Percentiles rank a stretch among this genome's conserved stretches.
These are phyloP conservation scores for Aspergillus awamori DNA, from an alignment of 2,329 filamentous ascomycete genomes.

Conservation along the genomic window DNA sequence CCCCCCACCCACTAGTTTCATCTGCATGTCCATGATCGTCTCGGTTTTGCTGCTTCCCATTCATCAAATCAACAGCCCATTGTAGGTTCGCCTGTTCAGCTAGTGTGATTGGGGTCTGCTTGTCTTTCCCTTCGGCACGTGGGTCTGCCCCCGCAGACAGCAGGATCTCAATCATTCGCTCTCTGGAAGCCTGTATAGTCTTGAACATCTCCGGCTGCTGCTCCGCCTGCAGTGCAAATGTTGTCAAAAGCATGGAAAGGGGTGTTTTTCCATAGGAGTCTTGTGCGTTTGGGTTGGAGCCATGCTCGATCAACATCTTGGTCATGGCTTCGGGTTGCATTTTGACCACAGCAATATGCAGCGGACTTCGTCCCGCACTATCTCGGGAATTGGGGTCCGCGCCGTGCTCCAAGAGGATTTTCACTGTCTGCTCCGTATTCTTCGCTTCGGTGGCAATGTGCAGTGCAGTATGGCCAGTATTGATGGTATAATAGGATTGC, in stretches of 20 bases:
- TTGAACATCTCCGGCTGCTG: neutral
- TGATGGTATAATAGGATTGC: neutral
- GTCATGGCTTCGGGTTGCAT: neutral
- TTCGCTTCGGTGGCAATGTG: conserved; percentile 1
- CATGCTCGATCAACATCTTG: neutral
- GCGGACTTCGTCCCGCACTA: neutral
- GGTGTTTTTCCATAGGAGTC: neutral
- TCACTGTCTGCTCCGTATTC: neutral
- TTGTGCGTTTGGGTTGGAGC: neutral
- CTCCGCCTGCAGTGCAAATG: neutral
- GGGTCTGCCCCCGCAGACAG: neutral
- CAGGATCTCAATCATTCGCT: neutral
- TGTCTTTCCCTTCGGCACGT: neutral
- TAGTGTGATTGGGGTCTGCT: neutral
- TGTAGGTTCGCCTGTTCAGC: neutral
- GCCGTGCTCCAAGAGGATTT: neutral
- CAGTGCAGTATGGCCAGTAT: neutral
- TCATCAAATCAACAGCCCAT: neutral
- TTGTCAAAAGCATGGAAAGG: neutral
- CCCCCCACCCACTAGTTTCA: too few relatives aligned
- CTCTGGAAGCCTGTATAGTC: neutral
- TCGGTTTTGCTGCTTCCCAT: neutral
- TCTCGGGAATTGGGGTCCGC: neutral
- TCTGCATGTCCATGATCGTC: too few relatives aligned
- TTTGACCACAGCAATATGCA: neutral